Conservation (phyloP, 106 monocot species). For the Hemerocallis citrina region DNA sequence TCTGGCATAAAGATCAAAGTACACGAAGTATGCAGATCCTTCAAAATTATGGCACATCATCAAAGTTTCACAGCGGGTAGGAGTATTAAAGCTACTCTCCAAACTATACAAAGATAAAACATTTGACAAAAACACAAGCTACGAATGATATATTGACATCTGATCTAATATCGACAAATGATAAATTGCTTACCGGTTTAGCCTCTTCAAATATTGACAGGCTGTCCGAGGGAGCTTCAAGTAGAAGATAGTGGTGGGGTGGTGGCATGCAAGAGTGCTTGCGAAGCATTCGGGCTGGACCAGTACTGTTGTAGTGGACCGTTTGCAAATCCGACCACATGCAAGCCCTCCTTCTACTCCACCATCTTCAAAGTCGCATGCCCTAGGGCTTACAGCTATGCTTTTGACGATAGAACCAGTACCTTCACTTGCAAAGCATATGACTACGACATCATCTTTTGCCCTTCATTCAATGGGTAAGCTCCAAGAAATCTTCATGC, state of each 20-base stretch:
- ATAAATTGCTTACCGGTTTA: neutral
- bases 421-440: conserved; percentile 72
- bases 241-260: conserved; percentile 45
- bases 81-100: no score
- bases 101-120: no score
- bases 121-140: no score
- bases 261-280: conserved; percentile 73
- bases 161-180: no score
- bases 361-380: conserved; percentile 65
- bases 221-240: conserved; percentile 76
- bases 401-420: conserved; percentile 66
- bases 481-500: neutral
- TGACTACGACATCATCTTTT: conserved; percentile 68
- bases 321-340: conserved; percentile 48
- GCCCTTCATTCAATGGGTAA: conserved; percentile 45
- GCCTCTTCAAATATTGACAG: conserved; percentile 13
- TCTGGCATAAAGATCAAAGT: no score
- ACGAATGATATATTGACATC: no score
- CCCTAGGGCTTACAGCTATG: conserved; percentile 83
- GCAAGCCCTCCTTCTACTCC: conserved; percentile 61
- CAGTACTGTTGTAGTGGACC: conserved; percentile 78
- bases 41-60: no score
- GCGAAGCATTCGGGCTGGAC: conserved; percentile 65
- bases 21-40: no score
- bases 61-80: no score